Conservation (phyloP, 2,329 filamentous ascomycete species). For the Fusarium sp. region DNA sequence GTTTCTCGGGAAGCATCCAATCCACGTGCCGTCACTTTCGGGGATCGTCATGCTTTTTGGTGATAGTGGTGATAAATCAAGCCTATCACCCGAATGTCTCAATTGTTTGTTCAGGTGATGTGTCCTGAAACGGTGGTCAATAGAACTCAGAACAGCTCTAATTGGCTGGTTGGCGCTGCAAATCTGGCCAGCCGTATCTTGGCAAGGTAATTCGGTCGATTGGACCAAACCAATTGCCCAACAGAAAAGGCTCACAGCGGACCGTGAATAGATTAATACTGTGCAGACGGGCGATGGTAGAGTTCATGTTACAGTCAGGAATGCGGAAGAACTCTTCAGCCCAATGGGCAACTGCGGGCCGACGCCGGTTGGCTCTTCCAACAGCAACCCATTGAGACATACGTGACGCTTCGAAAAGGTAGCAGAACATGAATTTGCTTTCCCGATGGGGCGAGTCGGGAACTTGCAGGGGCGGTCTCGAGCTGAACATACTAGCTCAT, state of each 20-base stretch:
- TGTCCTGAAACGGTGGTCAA: background rate
- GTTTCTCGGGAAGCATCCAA: background rate
- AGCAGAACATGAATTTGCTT: background rate
- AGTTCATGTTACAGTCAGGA: background rate
- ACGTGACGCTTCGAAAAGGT: background rate
- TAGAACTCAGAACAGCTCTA: background rate
- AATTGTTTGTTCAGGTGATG: background rate
- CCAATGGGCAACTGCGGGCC: no score
- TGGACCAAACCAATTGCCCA: no score
- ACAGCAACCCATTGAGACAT: background rate
- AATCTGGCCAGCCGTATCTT: background rate
- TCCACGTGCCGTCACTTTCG: background rate
- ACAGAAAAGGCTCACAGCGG: rapidly evolving
- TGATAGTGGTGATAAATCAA: rapidly evolving
- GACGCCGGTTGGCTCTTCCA: rapidly evolving
- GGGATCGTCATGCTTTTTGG: background rate
- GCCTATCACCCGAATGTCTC: no score
- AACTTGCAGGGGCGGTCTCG: rapidly evolving
- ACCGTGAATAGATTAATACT: rapidly evolving
- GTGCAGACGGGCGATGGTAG: rapidly evolving
- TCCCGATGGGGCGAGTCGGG: rapidly evolving
- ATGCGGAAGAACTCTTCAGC: background rate
- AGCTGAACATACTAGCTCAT: rapidly evolving
- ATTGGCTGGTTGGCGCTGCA: background rate
- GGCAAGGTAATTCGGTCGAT: background rate